Evolutionary conservation across 2,329 filamentous ascomycete genomes (phyloP).

Genomic region (Penicillium sp.): DNA sequence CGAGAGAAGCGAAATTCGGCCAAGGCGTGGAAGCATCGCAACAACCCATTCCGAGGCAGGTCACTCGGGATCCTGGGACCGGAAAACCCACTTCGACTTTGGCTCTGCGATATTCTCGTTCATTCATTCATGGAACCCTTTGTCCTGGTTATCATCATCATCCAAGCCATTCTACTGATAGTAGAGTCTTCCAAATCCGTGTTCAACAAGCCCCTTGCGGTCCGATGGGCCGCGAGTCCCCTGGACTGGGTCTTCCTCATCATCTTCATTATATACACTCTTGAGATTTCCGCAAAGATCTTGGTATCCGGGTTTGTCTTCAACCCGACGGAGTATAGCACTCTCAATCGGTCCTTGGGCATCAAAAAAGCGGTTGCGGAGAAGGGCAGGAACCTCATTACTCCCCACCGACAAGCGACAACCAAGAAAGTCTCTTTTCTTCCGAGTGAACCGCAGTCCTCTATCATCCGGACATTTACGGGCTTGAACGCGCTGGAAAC

Average conservation of each 20-base stretch:
- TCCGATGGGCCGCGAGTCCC: slow-evolving; percentile 64
- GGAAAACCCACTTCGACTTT: slow-evolving; percentile 72
- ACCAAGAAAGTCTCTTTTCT: slow-evolving; percentile 56
- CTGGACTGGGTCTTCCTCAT: slow-evolving; percentile 81
- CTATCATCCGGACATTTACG: slow-evolving; percentile 77
- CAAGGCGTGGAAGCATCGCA: slow-evolving; percentile 49
- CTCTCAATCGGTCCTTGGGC: slow-evolving; percentile 77
- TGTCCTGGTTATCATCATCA: slow-evolving; percentile 82
- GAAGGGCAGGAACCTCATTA: slow-evolving; percentile 78
- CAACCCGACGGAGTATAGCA: slow-evolving; percentile 90
- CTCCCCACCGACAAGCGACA: slow-evolving; percentile 75
- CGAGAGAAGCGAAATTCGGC: slow-evolving; percentile 37
- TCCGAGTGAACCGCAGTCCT: slow-evolving; percentile 45
- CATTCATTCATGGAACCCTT: slow-evolving; percentile 85
- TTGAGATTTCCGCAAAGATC: slow-evolving; percentile 80
- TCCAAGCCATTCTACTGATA: slow-evolving; percentile 86
- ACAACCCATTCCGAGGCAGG: slow-evolving; percentile 84
- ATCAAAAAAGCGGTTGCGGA: slow-evolving; percentile 73
- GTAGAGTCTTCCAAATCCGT: slow-evolving; percentile 79
- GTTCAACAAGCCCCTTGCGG: slow-evolving; percentile 62
- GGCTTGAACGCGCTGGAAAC: slow-evolving; percentile 67
- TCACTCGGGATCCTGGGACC: slow-evolving; percentile 83
- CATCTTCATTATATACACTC: slow-evolving; percentile 86
- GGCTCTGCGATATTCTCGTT: slow-evolving; percentile 81
- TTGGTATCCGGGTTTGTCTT: slow-evolving; percentile 93